phyloP scores from a whole-genome alignment of 108 stramenopile species.

The Nitzschia inconspicua region DNA sequence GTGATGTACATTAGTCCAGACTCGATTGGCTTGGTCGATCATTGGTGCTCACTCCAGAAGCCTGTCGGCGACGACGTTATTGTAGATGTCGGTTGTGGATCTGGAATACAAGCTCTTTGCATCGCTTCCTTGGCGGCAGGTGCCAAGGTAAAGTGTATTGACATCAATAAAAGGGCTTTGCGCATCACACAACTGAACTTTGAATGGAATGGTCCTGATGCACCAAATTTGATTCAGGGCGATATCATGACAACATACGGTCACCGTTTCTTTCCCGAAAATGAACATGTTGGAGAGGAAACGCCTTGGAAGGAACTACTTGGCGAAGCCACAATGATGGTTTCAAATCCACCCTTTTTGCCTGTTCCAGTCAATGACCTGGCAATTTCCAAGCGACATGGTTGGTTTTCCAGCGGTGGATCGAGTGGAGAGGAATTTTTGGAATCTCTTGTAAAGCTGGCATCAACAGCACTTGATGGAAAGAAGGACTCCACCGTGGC shows the following conservation, averaged over 20 bases:
- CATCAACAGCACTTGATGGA: conserved; percentile 16
- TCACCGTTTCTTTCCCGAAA: not conserved
- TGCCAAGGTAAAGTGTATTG: conserved; percentile 32
- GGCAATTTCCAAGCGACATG: conserved; percentile 41
- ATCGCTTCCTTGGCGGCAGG: not conserved
- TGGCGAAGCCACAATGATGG: conserved; percentile 30
- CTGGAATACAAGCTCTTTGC: conserved; percentile 70
- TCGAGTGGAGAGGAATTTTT: conserved; percentile 62
- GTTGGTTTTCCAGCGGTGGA: conserved; percentile 75
- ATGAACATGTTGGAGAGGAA: not conserved
- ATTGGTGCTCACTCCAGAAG: conserved; percentile 23
- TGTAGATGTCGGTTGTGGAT: conserved; percentile 70
- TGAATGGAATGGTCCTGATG: conserved; percentile 48
- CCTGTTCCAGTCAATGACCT: conserved; percentile 66
- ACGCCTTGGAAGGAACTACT: conserved; percentile 15
- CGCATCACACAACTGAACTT: conserved; percentile 60
- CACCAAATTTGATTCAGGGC: conserved; percentile 14
- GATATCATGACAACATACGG: not conserved
- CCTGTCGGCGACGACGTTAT: conserved; percentile 1
- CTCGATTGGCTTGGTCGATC: conserved; percentile 70
- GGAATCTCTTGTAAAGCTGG: conserved; percentile 41
- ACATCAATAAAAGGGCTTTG: conserved; percentile 71
- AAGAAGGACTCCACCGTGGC: conserved; percentile 31
- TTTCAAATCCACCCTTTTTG: conserved; percentile 89
- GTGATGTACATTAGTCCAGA: conserved; percentile 90